phyloP scores from a whole-genome alignment of 345 rosid species.

The Lepidium didymum region DNA sequence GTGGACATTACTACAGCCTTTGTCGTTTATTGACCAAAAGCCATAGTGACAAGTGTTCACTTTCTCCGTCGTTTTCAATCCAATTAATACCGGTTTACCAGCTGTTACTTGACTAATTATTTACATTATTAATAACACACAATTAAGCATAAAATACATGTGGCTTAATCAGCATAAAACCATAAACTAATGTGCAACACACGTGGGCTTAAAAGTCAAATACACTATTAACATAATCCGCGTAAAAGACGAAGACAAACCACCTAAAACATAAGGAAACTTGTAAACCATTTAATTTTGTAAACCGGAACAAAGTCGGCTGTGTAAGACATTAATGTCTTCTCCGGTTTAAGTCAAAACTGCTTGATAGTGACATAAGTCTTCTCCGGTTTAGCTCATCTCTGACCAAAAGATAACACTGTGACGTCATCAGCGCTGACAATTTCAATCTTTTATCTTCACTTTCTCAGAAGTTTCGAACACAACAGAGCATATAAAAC shows the following conservation, averaged over 20 bases:
- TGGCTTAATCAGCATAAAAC: not conserved
- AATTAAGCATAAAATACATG: slow-evolving; percentile 12
- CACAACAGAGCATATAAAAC: slow-evolving; percentile 12
- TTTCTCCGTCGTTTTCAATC: slow-evolving; percentile 15
- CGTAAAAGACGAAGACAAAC: not conserved
- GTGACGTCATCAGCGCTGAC: slow-evolving; percentile 7
- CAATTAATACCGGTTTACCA: slow-evolving; percentile 1
- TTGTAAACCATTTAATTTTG: not conserved
- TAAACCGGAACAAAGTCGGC: slow-evolving; percentile 16
- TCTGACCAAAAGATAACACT: not conserved
- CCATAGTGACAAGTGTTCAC: slow-evolving; percentile 20
- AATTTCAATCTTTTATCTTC: not conserved
- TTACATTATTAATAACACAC: not conserved
- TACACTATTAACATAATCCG: slow-evolving; percentile 2
- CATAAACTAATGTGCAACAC: not conserved
- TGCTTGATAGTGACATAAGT: not conserved
- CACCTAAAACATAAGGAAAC: not conserved
- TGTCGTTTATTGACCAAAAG: slow-evolving; percentile 23
- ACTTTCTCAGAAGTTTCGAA: slow-evolving; percentile 20
- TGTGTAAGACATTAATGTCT: not conserved
- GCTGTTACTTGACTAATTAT: slow-evolving; percentile 10
- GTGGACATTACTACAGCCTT: not conserved
- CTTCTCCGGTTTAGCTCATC: slow-evolving; percentile 17
- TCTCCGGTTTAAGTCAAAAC: slow-evolving; percentile 20
- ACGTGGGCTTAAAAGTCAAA: slow-evolving; percentile 18